Percentiles rank a stretch among this genome's conserved stretches.
These are phyloP conservation scores for Spathaspora arborariae DNA, from an alignment of 805 yeast species.

Conservation along the genomic window DNA sequence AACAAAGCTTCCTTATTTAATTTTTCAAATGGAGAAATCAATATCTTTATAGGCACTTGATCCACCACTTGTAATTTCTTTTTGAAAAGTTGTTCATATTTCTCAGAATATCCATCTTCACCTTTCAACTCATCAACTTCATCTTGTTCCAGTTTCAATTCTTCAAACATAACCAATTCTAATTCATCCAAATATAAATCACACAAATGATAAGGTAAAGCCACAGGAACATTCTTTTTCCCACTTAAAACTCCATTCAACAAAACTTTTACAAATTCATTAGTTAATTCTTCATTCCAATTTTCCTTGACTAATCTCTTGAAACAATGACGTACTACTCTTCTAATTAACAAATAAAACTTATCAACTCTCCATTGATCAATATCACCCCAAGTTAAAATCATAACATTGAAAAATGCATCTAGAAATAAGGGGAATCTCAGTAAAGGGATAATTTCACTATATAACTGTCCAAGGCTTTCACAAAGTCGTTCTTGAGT, in stretches of 20 bases:
- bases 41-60: conserved; percentile 47
- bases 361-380: conserved; percentile 90
- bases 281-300: conserved; percentile 53
- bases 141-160: conserved; percentile 42
- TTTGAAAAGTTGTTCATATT: conserved; percentile 14
- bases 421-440: conserved; percentile 52
- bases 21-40: conserved; percentile 59
- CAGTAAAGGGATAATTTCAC: conserved; percentile 37
- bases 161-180: conserved; percentile 58
- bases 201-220: conserved; percentile 78
- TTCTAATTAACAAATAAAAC: conserved; percentile 74
- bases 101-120: conserved; percentile 33
- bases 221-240: conserved; percentile 58
- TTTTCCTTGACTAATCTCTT: conserved; percentile 47
- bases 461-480: conserved; percentile 58
- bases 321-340: conserved; percentile 65
- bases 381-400: conserved; percentile 77
- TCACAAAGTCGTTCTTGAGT: conserved; percentile 86
- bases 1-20: conserved; percentile 47
- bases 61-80: conserved; percentile 31
- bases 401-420: conserved; percentile 79
- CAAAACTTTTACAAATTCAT: conserved; percentile 42
- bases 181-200: conserved; percentile 85
- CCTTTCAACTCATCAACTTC: conserved; percentile 24
- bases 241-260: conserved; percentile 51